Evolutionary conservation across 2,329 filamentous ascomycete species (phyloP), one percentile per base, ranked within the genome.

Genomic region (Metarhizium album): DNA sequence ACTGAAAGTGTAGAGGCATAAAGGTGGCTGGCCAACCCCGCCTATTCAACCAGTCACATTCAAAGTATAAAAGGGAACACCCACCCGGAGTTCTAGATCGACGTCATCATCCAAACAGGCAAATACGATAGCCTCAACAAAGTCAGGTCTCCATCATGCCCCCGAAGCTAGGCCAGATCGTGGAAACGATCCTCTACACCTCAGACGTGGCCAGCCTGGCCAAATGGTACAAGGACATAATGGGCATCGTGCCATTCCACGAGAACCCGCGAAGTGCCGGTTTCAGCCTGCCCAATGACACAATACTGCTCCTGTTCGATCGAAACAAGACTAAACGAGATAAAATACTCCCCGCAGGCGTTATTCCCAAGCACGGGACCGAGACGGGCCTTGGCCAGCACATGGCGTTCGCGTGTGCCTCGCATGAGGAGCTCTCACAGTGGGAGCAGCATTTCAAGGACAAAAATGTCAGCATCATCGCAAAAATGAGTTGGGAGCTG

Each of bases 141-240:
- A n/a, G 14, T 35, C 14, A n/a, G n/a, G 33, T 13, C 1, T 16
- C 14, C 13, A 31, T 14, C 16, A 48, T 48, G 47, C 43, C 48
- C 27, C 48, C 48, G 5, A 38, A 29, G 42, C 48, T 50, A 24
- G 48, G 48, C 4, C 48, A 50, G 18, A 46, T 50, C n/a, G 48
- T 50, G 11, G 48, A 50, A 31, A 46, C 48, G 5, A 42, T 50
- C 42, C 48, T 50, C 29, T 50, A 50, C 48, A 50, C 48, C 18
- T 40, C 48, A n/a, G 42, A 45, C 43, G 43, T 50, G 2, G 40
- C 48, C 18, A n/a, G 29, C 20, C 29, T 50, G n/a, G 14, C 42
- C 8, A 9, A 43, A 5, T 50, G 48, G 48, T 50, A 50, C 42
- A 14, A 4, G 14, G 29, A 46, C 40, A 35, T 50, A 9, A 50